Base-by-base conservation (phyloP, 2,329 filamentous ascomycete genomes). In the Chaetomium olivaceum region DNA sequence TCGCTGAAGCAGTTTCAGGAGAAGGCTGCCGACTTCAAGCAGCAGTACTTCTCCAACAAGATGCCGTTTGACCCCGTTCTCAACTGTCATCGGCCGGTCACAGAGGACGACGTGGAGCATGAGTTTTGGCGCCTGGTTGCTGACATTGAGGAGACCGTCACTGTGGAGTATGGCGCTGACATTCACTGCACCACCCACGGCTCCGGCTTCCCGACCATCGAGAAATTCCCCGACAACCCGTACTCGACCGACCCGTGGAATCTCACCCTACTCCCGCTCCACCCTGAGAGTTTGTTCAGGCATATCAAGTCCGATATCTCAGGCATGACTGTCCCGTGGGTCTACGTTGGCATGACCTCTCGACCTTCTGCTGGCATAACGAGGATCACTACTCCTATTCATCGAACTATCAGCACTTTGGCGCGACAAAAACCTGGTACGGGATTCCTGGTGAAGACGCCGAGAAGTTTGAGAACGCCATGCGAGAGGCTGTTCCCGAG, bases 341-440 rank as follows among this genome's bases (percentile, higher is more conserved):
- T 99, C 3, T 99, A 99, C 75, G 95, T 99, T 4, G 95, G 95
- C 68, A 99, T 99, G 95, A 96, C 96, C 48, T 99, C 76, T 99
- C 95, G 0, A 98, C 95, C 0, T 99, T 99, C 75, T 99, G 95
- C 78, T 99, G 95, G 95, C 95, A 99, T 76, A 97, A 97, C 69
- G 95, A 99, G 74, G 95, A 99, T 74, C 95, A 99, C 75, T 97
- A 97, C 75, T 90, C 95, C 1, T 99, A 98, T 76, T 99, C 95
- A 0, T 91, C 95, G 61, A 99, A 99, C 71, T 99, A 98, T 73
- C 95, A 99, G 76, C 95, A 99, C 73, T 96, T 99, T 73, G 95
- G 95, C 11, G 93, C 93, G 1, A 99, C 95, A 1, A 99, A 99
- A 80, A 99, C 95, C 0, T 99, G 95, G 95, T 99, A 99, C 73